These are phyloP conservation scores for Ophiostoma ulmi DNA, from an alignment of 2,329 filamentous ascomycete species.

Conservation along the genomic window DNA sequence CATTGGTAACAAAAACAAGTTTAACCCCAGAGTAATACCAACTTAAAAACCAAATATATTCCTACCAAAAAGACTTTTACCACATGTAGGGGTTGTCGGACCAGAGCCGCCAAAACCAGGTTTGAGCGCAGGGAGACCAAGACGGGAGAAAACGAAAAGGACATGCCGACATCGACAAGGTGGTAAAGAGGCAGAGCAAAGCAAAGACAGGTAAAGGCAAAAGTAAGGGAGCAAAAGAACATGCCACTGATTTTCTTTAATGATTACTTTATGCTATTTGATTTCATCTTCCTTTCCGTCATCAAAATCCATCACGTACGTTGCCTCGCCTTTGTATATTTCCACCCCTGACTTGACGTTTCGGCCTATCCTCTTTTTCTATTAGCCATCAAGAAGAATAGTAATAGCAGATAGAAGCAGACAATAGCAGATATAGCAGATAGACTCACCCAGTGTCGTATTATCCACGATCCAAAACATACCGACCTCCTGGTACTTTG, in stretches of 20 bases:
- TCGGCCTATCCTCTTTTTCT: background rate
- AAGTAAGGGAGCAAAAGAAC: background rate
- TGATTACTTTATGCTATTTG: too few relatives aligned
- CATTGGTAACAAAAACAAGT: too few relatives aligned
- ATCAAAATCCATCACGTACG: background rate
- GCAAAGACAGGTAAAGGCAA: background rate
- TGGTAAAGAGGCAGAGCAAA: background rate
- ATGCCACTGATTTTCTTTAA: background rate
- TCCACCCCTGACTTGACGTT: background rate
- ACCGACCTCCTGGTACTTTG: background rate
- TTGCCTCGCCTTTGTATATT: background rate
- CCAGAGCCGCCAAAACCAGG: conserved; percentile 5
- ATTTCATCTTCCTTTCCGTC: background rate
- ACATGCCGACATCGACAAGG: background rate
- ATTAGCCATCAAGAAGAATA: background rate
- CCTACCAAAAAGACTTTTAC: background rate
- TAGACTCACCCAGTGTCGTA: background rate
- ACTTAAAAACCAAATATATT: too few relatives aligned
- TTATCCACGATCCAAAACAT: conserved; percentile 3
- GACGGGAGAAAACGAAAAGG: background rate
- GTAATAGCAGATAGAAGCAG: background rate
- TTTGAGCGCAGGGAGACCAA: conserved; percentile 2
- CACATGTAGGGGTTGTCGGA: background rate
- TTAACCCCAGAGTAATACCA: too few relatives aligned
- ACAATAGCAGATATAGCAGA: too few relatives aligned